phyloP scores from a whole-genome alignment of 2,329 filamentous ascomycete species.

The Tolypocladium ophioglossoides region DNA sequence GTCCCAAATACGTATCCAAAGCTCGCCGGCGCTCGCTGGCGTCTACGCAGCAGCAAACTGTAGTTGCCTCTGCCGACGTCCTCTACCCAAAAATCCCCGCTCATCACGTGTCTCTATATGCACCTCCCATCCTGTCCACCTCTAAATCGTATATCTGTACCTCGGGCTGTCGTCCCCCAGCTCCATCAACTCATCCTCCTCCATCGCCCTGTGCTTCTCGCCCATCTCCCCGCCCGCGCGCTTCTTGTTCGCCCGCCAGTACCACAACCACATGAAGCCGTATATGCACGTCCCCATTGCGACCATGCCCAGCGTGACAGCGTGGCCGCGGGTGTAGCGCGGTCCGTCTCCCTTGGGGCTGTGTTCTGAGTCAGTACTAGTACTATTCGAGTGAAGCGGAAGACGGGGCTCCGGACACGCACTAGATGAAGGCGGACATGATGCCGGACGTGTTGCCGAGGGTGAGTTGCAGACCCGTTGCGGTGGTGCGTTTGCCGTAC shows the following conservation, averaged over 20 bases:
- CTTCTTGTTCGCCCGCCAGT: slow-evolving; percentile 33
- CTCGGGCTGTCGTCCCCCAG: slow-evolving; percentile 41
- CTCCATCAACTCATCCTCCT: slow-evolving; percentile 37
- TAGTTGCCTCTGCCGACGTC: too few species aligned
- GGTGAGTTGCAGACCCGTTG: slow-evolving; percentile 60
- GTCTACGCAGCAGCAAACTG: neutral
- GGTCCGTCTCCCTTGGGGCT: slow-evolving; percentile 38
- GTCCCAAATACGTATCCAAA: neutral
- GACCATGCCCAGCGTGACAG: slow-evolving; percentile 48
- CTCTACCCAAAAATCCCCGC: neutral
- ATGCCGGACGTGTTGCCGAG: slow-evolving; percentile 62
- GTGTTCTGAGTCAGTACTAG: neutral
- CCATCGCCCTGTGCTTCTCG: slow-evolving; percentile 27
- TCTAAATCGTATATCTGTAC: slow-evolving; percentile 32
- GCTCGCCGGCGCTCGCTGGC: neutral
- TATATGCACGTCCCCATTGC: slow-evolving; percentile 42
- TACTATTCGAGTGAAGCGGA: neutral
- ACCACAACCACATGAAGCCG: slow-evolving; percentile 43
- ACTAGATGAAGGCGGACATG: slow-evolving; percentile 60
- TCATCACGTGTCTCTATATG: neutral
- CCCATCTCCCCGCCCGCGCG: slow-evolving; percentile 27
- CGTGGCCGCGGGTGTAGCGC: slow-evolving; percentile 51
- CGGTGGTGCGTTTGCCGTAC: slow-evolving; percentile 66
- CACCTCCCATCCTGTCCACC: neutral
- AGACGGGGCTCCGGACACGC: slow-evolving; percentile 5